Conservation (phyloP, 768 basidiomycete species). For the Neoboletus magnificus region DNA sequence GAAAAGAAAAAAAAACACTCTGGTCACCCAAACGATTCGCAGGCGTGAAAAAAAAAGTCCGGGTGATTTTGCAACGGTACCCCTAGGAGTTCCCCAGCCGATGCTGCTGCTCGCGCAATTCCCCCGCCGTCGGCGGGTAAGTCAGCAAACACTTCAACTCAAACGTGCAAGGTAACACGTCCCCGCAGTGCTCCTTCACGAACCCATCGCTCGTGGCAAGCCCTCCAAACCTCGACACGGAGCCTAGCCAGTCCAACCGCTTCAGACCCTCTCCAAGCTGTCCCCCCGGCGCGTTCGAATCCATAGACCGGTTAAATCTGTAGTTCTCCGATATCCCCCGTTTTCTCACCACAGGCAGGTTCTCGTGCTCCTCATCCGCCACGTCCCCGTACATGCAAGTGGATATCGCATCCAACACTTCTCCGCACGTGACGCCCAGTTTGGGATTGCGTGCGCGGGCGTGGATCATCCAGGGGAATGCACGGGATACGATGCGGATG, state of each 20-base stretch:
- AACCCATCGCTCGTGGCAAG: slow-evolving; percentile 43
- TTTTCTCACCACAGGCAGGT: slow-evolving; percentile 35
- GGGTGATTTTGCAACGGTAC: too few relatives aligned
- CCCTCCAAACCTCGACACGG: slow-evolving; percentile 62
- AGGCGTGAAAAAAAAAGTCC: too few relatives aligned
- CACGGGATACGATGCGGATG: slow-evolving; percentile 51
- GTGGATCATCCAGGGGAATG: slow-evolving; percentile 55
- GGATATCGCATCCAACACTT: slow-evolving; percentile 56
- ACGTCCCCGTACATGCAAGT: slow-evolving; percentile 49
- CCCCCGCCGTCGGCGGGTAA: slow-evolving; percentile 48
- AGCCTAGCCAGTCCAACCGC: slow-evolving; percentile 63
- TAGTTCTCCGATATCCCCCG: slow-evolving; percentile 51
- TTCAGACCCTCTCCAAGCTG: slow-evolving; percentile 59
- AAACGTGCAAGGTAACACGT: slow-evolving; percentile 56
- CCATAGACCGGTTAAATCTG: slow-evolving; percentile 61
- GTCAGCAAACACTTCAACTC: slow-evolving; percentile 50
- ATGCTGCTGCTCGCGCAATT: slow-evolving; percentile 46
- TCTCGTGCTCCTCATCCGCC: slow-evolving; percentile 50
- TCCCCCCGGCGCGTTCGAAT: slow-evolving; percentile 66
- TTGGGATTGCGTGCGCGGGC: slow-evolving; percentile 42
- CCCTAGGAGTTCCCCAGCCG: slow-evolving; percentile 30
- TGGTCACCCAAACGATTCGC: too few relatives aligned
- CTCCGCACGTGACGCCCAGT: slow-evolving; percentile 65
- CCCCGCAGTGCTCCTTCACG: slow-evolving; percentile 45
- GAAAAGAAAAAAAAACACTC: too few relatives aligned